Conservation (phyloP, 2,329 filamentous ascomycete genomes). For the Fusarium goolgardi region DNA sequence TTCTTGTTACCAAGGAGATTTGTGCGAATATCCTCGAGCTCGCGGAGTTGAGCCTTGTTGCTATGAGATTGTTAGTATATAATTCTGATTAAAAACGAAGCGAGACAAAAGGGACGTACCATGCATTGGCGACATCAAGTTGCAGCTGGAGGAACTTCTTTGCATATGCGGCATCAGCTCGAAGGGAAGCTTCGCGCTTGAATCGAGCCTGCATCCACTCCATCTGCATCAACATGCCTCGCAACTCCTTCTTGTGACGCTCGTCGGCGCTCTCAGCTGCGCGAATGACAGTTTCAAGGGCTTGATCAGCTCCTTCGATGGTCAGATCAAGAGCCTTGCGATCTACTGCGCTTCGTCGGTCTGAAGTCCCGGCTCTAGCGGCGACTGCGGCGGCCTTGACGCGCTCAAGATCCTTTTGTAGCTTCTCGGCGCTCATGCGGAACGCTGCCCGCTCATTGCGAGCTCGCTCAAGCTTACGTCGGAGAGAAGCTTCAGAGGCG, state of each 20-base stretch:
- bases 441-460: conserved; percentile 73
- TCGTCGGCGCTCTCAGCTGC: conserved; percentile 72
- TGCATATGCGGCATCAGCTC: conserved; percentile 83
- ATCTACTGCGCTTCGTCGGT: conserved; percentile 25
- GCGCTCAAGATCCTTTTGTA: conserved; percentile 63
- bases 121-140: conserved; percentile 86
- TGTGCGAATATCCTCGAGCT: conserved; percentile 81
- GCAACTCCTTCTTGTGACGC: conserved; percentile 78
- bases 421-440: conserved; percentile 65
- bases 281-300: conserved; percentile 69
- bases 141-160: conserved; percentile 86
- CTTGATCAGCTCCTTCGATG: conserved; percentile 58
- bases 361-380: conserved; percentile 33
- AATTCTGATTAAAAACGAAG: background rate
- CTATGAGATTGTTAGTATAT: conserved; percentile 60
- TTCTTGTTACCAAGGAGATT: conserved; percentile 56
- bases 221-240: conserved; percentile 88
- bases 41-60: conserved; percentile 89
- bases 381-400: conserved; percentile 57
- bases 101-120: conserved; percentile 70
- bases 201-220: conserved; percentile 87
- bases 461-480: conserved; percentile 75
- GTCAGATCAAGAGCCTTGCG: conserved; percentile 47
- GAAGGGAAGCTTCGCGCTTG: conserved; percentile 82
- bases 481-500: conserved; percentile 68